Percentiles rank a stretch among this genome's conserved stretches.
Evolutionary conservation across 371 early-diverging fungal genomes (phyloP).

Genomic region (Haplosporangium sp.): DNA sequence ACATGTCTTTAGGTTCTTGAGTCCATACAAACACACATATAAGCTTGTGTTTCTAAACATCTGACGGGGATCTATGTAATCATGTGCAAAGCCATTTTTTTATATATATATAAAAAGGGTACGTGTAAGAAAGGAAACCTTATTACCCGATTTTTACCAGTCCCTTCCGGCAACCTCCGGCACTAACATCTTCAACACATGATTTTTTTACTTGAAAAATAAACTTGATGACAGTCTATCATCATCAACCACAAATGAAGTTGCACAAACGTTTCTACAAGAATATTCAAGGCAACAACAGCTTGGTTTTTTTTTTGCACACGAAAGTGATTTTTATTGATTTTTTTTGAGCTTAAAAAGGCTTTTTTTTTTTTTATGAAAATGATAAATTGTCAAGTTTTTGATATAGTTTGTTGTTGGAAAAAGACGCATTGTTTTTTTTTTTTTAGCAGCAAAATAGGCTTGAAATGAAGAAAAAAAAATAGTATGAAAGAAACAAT

Average conservation of each 20-base stretch:
- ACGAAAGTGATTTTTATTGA: slow-evolving; percentile 4
- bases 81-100: background rate
- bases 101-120: background rate
- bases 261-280: no score
- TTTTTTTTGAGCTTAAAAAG: background rate
- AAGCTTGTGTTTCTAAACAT: background rate
- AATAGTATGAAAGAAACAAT: background rate
- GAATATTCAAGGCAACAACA: no score
- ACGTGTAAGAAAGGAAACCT: background rate
- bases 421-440: background rate
- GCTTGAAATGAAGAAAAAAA: no score
- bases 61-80: background rate
- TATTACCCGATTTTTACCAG: background rate
- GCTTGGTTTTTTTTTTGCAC: background rate
- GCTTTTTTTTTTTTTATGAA: slow-evolving; percentile 3
- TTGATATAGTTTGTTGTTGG: background rate
- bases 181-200: background rate
- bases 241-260: no score
- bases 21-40: no score
- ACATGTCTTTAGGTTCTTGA: no score
- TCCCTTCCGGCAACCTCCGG: background rate
- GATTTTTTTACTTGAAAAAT: background rate
- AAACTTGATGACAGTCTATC: no score
- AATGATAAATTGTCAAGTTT: background rate
- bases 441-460: no score